Evolutionary conservation across 2,329 filamentous ascomycete genomes (phyloP), one percentile per base, ranked within the genome.

Genomic region (Teratosphaeria pseudoeucalypti): DNA sequence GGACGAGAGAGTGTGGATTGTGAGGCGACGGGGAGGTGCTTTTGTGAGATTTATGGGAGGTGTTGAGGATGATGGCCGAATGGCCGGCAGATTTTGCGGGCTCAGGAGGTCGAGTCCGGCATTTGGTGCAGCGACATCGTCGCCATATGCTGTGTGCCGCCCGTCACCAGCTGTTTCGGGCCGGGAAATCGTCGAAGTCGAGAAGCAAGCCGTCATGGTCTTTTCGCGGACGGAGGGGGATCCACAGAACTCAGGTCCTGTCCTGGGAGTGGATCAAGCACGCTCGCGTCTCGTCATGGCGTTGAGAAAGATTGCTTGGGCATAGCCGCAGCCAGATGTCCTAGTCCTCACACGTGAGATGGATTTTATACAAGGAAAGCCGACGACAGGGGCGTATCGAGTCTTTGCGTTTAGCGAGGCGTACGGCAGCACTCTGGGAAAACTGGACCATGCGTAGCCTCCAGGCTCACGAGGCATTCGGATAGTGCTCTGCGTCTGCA

Each of bases 21-120:
- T 61, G 64, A 66, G 2, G 59, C 64, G 23, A 55, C 58, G 26
- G 49, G 55, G 39, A 56, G 62, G 53, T 74, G 72, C 60, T 64
- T 62, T 54, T 70, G 66, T 57, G 61, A 65, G 27, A 57, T 73
- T n/a, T 75, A 70, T 58, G 70, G 65, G 27, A 66, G 59, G 43
- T 64, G 62, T 54, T 49, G n/a, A 49, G 10, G 9, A 19, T 39
- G 16, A n/a, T n/a, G 9, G 3, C 11, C 5, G 6, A 49, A n/a
- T 19, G 16, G 6, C 43, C 9, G 16, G 16, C n/a, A 6, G 43
- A 19, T 23, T 6, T 49, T 26, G 43, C 43, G 6, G 19, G n/a
- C 43, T 23, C 19, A 19, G 4, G 16, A n/a, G 2, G 43, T 49
- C 16, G 43, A 49, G 6, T 12, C 5, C 16, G 37, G 37, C 37